Base-by-base conservation (phyloP, 352 stramenopile species). In the Phytophthora rubi region DNA sequence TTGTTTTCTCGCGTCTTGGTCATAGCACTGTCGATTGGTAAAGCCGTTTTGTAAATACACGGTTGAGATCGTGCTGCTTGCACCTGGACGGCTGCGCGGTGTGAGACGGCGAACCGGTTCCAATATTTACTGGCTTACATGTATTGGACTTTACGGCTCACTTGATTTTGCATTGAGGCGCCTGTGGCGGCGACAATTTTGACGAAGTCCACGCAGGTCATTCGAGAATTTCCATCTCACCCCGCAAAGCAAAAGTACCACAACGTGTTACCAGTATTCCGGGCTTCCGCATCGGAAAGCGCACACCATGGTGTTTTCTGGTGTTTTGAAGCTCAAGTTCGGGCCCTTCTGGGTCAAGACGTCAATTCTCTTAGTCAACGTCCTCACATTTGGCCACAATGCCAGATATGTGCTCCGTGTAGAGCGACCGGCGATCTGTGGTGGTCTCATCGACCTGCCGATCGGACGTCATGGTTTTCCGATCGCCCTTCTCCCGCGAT, bases 291-390 rank as follows among this genome's bases (percentile, higher is more conserved):
- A 3, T 6, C 6, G 37, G 37, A 44, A 39, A 28, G 30, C 9
- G 23, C 26, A 45, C 15, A 54, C 8, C 30, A 68, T 62, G 62
- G 30, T 42, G 44, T 57, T 52, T 62, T 35, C 62, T 26, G 52
- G 45, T 2, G 18, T 26, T 44, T 32, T 68, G 32, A 62, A 68
- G 57, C 62, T 68, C 28, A 47, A 57, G 21, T 33, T 57, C 18
- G 62, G 62, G 12, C 62, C 62, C 4, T 68, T 68, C 44, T 56
- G 62, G 53, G 7, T 68, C 30, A 62, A 55, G 18, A 62, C 62
- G 23, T 44, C 62, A 18, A 62, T 68, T 8, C 45, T 68, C 8
- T 45, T 68, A 15, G 62, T 68, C 39, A 68, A 62, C 33, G 52
- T 68, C 4, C 16, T 68, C 12, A 8, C 42, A 23, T 39, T 54